A percentile compares a stretch with the other conserved stretches of the same genome.
These are phyloP conservation scores for Malus hybrid DNA, from an alignment of 331 rosid species.

Conservation along the genomic window DNA sequence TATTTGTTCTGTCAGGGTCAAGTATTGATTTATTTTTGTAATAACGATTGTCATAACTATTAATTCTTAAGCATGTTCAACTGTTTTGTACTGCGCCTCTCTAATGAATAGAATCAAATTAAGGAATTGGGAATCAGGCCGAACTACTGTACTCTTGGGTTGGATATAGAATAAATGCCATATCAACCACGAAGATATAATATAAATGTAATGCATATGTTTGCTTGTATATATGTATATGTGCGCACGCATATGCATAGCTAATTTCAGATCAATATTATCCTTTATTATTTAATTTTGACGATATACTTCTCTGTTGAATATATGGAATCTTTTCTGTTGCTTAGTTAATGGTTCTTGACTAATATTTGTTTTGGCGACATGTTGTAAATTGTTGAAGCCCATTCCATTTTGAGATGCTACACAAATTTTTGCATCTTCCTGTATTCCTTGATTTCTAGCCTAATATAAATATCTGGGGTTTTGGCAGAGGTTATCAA, in stretches of 20 bases:
- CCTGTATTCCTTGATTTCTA: background rate
- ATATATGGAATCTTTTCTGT: background rate
- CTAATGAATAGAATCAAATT: background rate
- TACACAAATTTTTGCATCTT: background rate
- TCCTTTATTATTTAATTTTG: background rate
- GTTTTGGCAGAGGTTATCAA: constrained; percentile 60
- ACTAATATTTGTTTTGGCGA: background rate
- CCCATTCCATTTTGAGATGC: background rate
- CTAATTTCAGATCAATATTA: background rate
- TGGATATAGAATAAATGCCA: background rate
- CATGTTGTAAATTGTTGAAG: background rate
- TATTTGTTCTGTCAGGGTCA: background rate
- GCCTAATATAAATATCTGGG: constrained; percentile 7
- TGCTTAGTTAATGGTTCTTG: background rate
- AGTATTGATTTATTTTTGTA: background rate
- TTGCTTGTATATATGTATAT: background rate
- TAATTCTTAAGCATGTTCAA: background rate
- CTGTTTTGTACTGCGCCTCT: background rate
- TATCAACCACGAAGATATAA: background rate
- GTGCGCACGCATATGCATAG: background rate
- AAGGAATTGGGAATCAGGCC: background rate
- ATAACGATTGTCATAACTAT: background rate
- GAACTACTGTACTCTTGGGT: background rate
- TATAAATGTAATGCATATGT: background rate
- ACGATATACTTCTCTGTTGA: background rate